Conservation (phyloP, 2,329 filamentous ascomycete species). For the Scytalidium lignicola region DNA sequence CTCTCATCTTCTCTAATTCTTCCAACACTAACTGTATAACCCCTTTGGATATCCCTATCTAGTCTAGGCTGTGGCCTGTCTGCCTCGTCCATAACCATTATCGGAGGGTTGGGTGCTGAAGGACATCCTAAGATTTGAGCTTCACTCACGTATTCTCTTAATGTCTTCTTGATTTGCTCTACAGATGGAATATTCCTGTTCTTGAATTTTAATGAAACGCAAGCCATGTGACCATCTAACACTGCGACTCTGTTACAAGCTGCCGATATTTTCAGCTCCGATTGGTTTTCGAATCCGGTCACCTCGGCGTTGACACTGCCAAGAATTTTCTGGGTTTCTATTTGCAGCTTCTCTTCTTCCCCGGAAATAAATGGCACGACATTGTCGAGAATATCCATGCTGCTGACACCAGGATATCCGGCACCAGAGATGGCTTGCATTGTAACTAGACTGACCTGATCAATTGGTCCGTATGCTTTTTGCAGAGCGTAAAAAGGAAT, state of each 20-base stretch:
- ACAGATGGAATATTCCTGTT: conserved; percentile 62
- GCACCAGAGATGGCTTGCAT: conserved; percentile 93
- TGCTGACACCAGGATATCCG: conserved; percentile 74
- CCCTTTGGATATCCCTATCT: conserved; percentile 77
- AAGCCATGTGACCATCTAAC: conserved; percentile 92
- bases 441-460: conserved; percentile 73
- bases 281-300: conserved; percentile 73
- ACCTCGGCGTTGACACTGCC: conserved; percentile 66
- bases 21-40: conserved; percentile 78
- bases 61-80: conserved; percentile 89
- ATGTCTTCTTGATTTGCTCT: conserved; percentile 70
- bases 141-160: conserved; percentile 77
- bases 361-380: conserved; percentile 89
- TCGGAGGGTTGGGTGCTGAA: conserved; percentile 75
- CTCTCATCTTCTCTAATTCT: conserved; percentile 79
- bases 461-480: conserved; percentile 77
- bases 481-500: conserved; percentile 92
- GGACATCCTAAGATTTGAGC: conserved; percentile 80
- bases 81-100: conserved; percentile 82
- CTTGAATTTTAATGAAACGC: conserved; percentile 80
- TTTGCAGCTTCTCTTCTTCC: conserved; percentile 95
- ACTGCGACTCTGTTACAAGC: conserved; percentile 94
- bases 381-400: conserved; percentile 96
- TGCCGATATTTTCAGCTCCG: conserved; percentile 69
- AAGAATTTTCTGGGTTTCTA: conserved; percentile 91